These are phyloP conservation scores for Dichomitus squalens DNA, from an alignment of 1,284 basidiomycete species.

Conservation along the genomic window DNA sequence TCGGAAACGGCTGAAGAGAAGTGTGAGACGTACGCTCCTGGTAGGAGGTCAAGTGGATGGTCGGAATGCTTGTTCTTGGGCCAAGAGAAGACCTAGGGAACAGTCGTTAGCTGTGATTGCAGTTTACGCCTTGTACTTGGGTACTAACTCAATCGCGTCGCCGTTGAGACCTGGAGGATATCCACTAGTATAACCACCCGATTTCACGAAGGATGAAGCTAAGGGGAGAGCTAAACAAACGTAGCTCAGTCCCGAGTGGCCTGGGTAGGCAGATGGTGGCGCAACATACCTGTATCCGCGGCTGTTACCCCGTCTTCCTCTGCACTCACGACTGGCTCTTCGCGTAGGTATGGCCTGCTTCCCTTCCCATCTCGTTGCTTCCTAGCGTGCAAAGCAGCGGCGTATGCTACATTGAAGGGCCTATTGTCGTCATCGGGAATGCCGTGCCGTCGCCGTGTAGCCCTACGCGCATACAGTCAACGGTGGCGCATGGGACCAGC, in stretches of 20 bases:
- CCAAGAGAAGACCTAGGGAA: background rate
- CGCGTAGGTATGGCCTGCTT: background rate
- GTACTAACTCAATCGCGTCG: slow-evolving; percentile 1
- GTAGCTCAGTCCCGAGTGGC: background rate
- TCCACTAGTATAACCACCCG: background rate
- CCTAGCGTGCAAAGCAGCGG: slow-evolving; percentile 57
- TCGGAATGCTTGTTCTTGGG: background rate
- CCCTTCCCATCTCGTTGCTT: slow-evolving; percentile 37
- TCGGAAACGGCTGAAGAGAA: background rate
- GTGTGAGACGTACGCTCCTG: background rate
- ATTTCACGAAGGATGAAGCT: background rate
- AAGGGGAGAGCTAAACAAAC: background rate
- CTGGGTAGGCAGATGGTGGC: background rate
- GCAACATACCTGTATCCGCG: background rate
- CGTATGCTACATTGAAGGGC: slow-evolving; percentile 83
- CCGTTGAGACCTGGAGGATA: background rate
- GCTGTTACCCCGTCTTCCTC: background rate
- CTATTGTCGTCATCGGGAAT: slow-evolving; percentile 80
- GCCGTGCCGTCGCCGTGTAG: slow-evolving; percentile 71
- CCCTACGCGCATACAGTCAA: slow-evolving; percentile 34
- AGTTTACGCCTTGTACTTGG: background rate
- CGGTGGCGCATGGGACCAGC: slow-evolving; percentile 1
- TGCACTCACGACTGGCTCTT: background rate
- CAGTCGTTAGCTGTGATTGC: background rate
- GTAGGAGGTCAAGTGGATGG: background rate